A percentile compares a stretch with the other conserved stretches of the same genome.
Evolutionary conservation across 192 early-diverging fungal genomes (phyloP).

Genomic region (Backusella sp.): DNA sequence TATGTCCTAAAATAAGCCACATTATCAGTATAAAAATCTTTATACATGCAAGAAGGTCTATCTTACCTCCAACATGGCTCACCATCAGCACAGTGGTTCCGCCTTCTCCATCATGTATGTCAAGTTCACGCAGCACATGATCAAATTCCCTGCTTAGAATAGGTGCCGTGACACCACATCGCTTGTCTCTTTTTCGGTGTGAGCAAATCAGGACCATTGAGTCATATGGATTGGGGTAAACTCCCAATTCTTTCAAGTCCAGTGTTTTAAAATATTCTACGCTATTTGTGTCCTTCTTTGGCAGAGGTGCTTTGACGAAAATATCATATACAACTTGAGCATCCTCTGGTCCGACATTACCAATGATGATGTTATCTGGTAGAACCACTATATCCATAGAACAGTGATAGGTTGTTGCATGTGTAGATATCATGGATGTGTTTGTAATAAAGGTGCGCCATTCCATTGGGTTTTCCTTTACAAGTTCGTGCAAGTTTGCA

Average conservation of each 20-base stretch:
- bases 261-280: not conserved
- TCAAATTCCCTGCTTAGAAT: constrained; percentile 53
- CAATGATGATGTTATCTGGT: constrained; percentile 54
- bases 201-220: constrained; percentile 57
- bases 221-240: constrained; percentile 38
- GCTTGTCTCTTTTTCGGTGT: constrained; percentile 55
- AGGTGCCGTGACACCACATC: constrained; percentile 53
- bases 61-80: constrained; percentile 57
- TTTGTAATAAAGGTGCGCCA: constrained; percentile 51
- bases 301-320: constrained; percentile 33
- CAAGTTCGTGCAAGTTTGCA: constrained; percentile 22
- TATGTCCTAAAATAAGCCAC: constrained; percentile 44
- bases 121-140: constrained; percentile 40
- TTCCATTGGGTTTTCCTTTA: not conserved
- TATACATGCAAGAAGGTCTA: not conserved
- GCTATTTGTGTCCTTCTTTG: not conserved
- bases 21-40: not conserved
- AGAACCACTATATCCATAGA: constrained; percentile 43
- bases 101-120: constrained; percentile 47
- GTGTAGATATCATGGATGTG: constrained; percentile 29
- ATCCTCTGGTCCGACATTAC: constrained; percentile 43
- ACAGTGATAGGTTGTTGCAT: constrained; percentile 28
- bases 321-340: constrained; percentile 44
- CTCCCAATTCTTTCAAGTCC: constrained; percentile 19
- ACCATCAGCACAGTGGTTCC: constrained; percentile 44